phyloP scores from a whole-genome alignment of 176 grass and related monocot species.

The Saccharum spontaneum region DNA sequence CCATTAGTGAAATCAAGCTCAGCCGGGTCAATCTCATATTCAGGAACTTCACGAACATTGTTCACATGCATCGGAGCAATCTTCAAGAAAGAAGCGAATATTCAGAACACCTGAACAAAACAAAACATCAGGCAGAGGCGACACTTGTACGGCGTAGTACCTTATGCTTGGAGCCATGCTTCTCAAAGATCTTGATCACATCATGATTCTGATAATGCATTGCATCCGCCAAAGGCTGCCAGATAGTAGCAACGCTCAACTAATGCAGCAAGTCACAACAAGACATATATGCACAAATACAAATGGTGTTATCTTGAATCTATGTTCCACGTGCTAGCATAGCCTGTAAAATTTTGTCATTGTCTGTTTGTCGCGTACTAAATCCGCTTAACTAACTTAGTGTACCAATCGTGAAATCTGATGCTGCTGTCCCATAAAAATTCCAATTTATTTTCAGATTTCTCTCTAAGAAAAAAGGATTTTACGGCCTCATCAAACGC shows the following conservation, averaged over 20 bases:
- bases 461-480: not conserved
- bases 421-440: not conserved
- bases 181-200: slow-evolving; percentile 91
- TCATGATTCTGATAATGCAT: slow-evolving; percentile 93
- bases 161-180: slow-evolving; percentile 73
- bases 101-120: slow-evolving; percentile 35
- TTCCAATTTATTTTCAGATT: not conserved
- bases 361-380: not conserved
- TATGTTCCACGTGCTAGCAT: not conserved
- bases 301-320: not conserved
- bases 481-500: not conserved
- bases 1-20: slow-evolving; percentile 88
- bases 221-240: slow-evolving; percentile 96
- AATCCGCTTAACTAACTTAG: not conserved
- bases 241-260: slow-evolving; percentile 34
- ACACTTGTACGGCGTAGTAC: slow-evolving; percentile 32
- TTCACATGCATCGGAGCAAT: slow-evolving; percentile 80
- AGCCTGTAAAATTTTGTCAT: not conserved
- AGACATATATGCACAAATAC: not conserved
- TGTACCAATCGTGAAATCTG: not conserved
- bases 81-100: slow-evolving; percentile 51
- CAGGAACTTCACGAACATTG: slow-evolving; percentile 71
- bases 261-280: slow-evolving; percentile 30
- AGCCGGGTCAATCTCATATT: slow-evolving; percentile 73
- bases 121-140: slow-evolving; percentile 31